A percentile compares a stretch with the other conserved stretches of the same genome.
Evolutionary conservation across 23 red algal genomes (phyloP).

Genomic region (Gracilaria domingensis): DNA sequence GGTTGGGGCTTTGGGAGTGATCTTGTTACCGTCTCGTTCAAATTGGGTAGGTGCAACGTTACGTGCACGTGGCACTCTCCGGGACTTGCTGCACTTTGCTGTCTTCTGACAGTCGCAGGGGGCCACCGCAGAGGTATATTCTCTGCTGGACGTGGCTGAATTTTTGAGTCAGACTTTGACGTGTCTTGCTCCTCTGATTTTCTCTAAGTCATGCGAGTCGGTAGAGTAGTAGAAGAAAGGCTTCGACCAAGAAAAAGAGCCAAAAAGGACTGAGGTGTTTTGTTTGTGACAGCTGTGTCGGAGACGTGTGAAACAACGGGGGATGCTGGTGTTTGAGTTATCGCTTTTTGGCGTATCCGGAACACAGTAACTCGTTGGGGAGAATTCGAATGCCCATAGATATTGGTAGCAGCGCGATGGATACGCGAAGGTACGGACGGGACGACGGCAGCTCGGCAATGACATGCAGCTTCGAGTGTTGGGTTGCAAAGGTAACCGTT

Average conservation of each 20-base stretch:
- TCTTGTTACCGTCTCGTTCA: not conserved
- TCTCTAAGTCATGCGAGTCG: not conserved
- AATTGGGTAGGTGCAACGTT: not conserved
- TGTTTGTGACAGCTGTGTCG: not conserved
- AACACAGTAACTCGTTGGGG: too few species aligned
- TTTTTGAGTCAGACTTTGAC: not conserved
- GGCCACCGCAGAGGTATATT: constrained; percentile 14
- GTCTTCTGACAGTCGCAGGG: not conserved
- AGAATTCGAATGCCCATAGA: too few species aligned
- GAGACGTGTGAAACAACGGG: not conserved
- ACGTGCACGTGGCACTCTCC: not conserved
- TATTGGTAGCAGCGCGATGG: too few species aligned
- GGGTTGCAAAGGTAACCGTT: too few species aligned
- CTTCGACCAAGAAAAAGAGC: constrained; percentile 33
- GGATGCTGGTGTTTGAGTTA: constrained; percentile 6
- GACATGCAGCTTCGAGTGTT: too few species aligned
- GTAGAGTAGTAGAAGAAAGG: not conserved
- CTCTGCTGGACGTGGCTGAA: not conserved
- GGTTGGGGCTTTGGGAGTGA: not conserved
- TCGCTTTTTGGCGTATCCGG: not conserved
- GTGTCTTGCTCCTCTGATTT: not conserved
- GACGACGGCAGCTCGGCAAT: too few species aligned
- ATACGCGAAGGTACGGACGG: too few species aligned
- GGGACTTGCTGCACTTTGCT: not conserved
- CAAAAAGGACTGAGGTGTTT: constrained; percentile 5